Base-by-base conservation (phyloP, 768 basidiomycete genomes). In the Neoboletus brunneissimus region DNA sequence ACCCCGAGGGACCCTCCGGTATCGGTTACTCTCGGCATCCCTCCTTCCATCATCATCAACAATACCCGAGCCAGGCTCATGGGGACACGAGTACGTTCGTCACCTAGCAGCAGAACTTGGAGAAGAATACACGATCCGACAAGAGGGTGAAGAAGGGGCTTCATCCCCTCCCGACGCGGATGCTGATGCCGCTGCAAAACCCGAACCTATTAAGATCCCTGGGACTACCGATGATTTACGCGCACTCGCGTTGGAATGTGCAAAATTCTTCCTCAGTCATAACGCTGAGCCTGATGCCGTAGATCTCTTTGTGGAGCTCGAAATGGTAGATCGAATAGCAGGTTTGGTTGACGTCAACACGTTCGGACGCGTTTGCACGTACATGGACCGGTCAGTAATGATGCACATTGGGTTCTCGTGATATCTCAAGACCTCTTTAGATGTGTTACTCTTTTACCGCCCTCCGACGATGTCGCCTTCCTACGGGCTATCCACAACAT, bases 241-340 rank as follows among this genome's bases (percentile, higher is more conserved):
- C 29, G 76, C 76, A 1, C 83, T 98, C 51, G 91, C 89, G 0
- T 78, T 89, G 56, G 83, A 92, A 66, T 92, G 97, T 65, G 91
- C 94, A 8, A 85, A 78, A 13, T 99, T 98, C 79, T 79, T 98
- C 60, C 77, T 98, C 15, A 79, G 80, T 18, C 97, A 98, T 71
- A 98, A 99, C 66, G 97, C 95, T 11, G 97, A 99, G 72, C 95
- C 94, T 31, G 97, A 99, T 69, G 97, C 96, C 0, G 95, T 99
- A 32, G 97, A 98, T 75, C 77, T 98, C 34, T 75, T 98, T 56
- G 87, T 97, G 66, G 97, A 98, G 65, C 75, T 98, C 62, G 97
- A 99, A 71, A 89, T 90, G 62, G 87, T 97, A 25, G 81, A 86
- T 57, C 82, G 84, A 66, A 86, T 98, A 60, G 79, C 82, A 18